Percentiles rank a stretch among this genome's conserved stretches.
Evolutionary conservation across 495 filamentous ascomycete species (phyloP).

Genomic region (Neurospora terricola): DNA sequence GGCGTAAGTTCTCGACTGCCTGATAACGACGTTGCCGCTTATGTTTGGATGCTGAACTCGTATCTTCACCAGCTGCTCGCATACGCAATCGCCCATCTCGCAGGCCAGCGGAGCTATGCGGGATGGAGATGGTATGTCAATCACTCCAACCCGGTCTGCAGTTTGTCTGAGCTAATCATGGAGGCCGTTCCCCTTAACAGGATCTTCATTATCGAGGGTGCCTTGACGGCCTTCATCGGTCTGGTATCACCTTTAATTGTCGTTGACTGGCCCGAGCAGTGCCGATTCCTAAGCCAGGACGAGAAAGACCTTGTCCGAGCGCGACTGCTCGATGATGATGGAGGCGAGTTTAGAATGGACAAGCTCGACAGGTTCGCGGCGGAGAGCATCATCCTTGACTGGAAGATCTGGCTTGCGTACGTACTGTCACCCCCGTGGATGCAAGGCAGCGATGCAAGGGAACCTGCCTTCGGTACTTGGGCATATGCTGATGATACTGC

Average conservation of each 20-base stretch:
- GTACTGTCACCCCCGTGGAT: not conserved
- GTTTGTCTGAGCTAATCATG: no score
- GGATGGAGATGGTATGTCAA: no score
- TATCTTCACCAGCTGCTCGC: conserved; percentile 18
- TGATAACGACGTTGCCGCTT: no score
- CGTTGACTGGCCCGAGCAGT: conserved; percentile 47
- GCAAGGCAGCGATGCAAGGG: no score
- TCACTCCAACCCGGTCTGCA: no score
- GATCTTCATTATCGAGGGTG: conserved; percentile 54
- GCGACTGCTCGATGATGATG: conserved; percentile 51
- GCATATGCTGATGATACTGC: not conserved
- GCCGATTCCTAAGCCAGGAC: conserved; percentile 40
- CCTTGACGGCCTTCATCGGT: conserved; percentile 43
- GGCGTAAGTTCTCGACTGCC: conserved; percentile 18
- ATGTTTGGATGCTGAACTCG: no score
- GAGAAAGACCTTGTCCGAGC: conserved; percentile 40
- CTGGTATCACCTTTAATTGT: conserved; percentile 39
- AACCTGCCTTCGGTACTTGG: not conserved
- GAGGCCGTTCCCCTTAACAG: no score
- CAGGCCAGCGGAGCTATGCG: conserved; percentile 9
- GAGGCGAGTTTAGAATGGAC: conserved; percentile 47
- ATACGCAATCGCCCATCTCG: conserved; percentile 41
- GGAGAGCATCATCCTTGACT: conserved; percentile 45
- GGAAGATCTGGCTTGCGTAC: conserved; percentile 34
- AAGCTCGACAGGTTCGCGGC: conserved; percentile 60